Evolutionary conservation across 2,329 filamentous ascomycete species (phyloP), one percentile per base, ranked within the genome.

Genomic region (Thermomyces lanuginosus): DNA sequence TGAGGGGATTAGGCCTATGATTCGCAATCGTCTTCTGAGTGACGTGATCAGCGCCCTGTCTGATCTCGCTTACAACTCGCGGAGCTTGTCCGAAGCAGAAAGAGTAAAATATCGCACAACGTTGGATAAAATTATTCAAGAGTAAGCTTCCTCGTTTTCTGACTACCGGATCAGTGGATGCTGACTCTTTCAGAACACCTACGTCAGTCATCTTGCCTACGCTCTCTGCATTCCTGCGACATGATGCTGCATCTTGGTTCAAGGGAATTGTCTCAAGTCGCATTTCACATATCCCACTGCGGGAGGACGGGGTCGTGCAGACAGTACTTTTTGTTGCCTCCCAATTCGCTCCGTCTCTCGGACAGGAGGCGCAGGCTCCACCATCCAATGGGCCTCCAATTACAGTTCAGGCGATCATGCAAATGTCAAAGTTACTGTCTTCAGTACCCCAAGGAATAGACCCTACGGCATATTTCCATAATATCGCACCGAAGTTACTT

Each of bases 361-460:
- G 53, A 3, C 39, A 49, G 8, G 46, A 46, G 31, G 38, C 44
- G 5, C 44, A 49, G 24, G 32, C 27, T 4, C 36, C 44, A 20
- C 30, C 36, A 8, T 45, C 46, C 1, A 42, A 37, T 26, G 54
- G 53, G 0, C 52, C 55, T 7, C 46, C 46, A 26, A 48, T 59
- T 10, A 58, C 55, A 3, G 47, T 58, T 4, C 51, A 57, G 29
- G 50, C 51, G 2, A 56, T 59, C 6, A 57, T 56, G 51, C 55
- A 57, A 24, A 51, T 48, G 2, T 58, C 55, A 4, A 46, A 45
- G 15, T 34, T 59, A 11, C 42, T 59, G 5, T 55, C 53, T 1
- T 55, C 54, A 21, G 49, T 59, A 4, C 55, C 55, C 0, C 48
- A 50, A 15, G 46, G 40, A 8, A 43, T 53, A 36, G 43, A 54